Conservation (phyloP, 257 asterid genomes). For the Solanum chmielewskii region DNA sequence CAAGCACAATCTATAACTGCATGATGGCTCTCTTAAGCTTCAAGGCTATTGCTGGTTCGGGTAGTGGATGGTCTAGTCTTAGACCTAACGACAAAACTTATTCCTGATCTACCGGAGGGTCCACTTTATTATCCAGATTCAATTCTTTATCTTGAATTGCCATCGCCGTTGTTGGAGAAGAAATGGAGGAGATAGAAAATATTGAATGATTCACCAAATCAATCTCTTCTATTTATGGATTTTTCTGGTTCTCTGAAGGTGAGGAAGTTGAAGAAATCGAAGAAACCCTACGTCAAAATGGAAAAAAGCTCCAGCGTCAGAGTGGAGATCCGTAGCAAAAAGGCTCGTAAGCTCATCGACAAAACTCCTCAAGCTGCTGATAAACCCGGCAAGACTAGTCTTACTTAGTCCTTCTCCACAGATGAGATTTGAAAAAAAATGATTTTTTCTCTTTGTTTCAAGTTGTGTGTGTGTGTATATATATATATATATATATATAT, state of each 20-base stretch:
- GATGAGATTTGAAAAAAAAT: not conserved
- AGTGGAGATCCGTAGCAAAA: conserved; percentile 82
- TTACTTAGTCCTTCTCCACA: not conserved
- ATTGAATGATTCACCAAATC: no score
- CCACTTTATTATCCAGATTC: no score
- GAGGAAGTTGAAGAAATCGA: conserved; percentile 49
- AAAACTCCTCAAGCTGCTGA: conserved; percentile 79
- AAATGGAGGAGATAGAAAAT: no score
- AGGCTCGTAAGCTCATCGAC: conserved; percentile 67
- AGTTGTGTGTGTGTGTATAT: not conserved
- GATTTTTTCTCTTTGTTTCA: not conserved
- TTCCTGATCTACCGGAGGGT: no score
- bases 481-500: not conserved
- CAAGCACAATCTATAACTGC: no score
- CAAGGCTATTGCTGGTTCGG: no score
- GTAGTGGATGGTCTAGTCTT: no score
- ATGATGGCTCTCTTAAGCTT: no score
- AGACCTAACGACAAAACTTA: no score
- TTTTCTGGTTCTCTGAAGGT: conserved; percentile 24
- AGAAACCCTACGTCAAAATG: conserved; percentile 82
- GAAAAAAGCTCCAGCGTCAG: conserved; percentile 76
- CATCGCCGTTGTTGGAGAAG: no score
- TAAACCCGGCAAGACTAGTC: conserved; percentile 42
- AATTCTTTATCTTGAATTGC: no score
- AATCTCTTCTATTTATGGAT: no score